Percentiles rank a stretch among this genome's conserved stretches.
Evolutionary conservation across 2,329 filamentous ascomycete species (phyloP).

Genomic region (Bipolaris gigantea): DNA sequence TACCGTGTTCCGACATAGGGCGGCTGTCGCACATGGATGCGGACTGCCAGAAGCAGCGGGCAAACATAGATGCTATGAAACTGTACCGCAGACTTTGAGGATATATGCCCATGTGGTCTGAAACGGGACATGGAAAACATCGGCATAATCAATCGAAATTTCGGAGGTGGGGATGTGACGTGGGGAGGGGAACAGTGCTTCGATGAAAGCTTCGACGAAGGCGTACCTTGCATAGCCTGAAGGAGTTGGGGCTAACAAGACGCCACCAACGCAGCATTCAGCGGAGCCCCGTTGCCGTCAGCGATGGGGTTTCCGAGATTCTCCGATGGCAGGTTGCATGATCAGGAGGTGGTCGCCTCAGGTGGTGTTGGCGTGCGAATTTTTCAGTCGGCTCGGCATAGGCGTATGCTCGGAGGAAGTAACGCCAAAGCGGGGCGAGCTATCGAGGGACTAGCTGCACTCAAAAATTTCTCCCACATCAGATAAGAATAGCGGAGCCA

Average conservation of each 20-base stretch:
- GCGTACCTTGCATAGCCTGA: constrained; percentile 28
- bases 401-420: constrained; percentile 30
- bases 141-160: constrained; percentile 11
- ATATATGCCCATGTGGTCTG: constrained; percentile 1
- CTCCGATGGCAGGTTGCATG: constrained; percentile 28
- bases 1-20: constrained; percentile 10
- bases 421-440: constrained; percentile 30
- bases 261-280: constrained; percentile 24
- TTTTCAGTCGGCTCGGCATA: constrained; percentile 27
- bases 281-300: constrained; percentile 18
- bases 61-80: constrained; percentile 8
- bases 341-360: constrained; percentile 6
- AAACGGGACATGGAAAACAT: constrained; percentile 6
- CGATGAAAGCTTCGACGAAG: constrained; percentile 13
- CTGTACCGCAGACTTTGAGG: constrained; percentile 4
- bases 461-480: constrained; percentile 28
- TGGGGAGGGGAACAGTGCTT: constrained; percentile 11
- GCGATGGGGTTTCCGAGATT: constrained; percentile 22
- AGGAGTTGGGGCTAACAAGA: constrained; percentile 20
- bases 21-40: constrained; percentile 9
- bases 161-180: constrained; percentile 10
- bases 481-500: constrained; percentile 35
- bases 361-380: constrained; percentile 25
- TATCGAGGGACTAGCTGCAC: constrained; percentile 26
- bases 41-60: neutral